These are phyloP conservation scores for Westerdykella sp. DNA, from an alignment of 2,329 filamentous ascomycete genomes.

Conservation along the genomic window DNA sequence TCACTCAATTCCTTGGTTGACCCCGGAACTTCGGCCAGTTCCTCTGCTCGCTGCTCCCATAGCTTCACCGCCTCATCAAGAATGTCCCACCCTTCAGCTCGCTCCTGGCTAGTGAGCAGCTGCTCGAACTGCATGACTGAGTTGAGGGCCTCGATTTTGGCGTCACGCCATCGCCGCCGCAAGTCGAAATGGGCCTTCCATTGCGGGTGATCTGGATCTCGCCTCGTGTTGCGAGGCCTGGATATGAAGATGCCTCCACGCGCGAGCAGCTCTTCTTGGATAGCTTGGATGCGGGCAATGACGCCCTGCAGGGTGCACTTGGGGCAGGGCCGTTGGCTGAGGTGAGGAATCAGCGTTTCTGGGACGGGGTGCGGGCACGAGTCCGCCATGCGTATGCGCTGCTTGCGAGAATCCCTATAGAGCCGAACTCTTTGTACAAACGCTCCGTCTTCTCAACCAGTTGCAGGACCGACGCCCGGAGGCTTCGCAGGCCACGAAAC, in stretches of 20 bases:
- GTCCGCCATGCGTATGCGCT: too few relatives aligned
- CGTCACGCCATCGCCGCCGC: background rate
- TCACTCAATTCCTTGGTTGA: background rate
- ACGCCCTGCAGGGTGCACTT: background rate
- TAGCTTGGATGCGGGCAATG: background rate
- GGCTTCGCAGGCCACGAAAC: too few relatives aligned
- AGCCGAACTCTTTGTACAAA: too few relatives aligned
- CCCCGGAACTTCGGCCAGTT: background rate
- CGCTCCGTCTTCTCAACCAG: too few relatives aligned
- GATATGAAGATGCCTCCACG: background rate
- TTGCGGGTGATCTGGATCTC: background rate
- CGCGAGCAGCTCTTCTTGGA: background rate
- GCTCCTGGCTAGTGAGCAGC: background rate
- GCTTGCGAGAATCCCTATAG: too few relatives aligned
- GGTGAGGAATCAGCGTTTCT: too few relatives aligned
- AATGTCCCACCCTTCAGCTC: background rate
- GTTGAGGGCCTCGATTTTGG: background rate
- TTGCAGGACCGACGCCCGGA: too few relatives aligned
- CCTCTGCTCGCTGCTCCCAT: background rate
- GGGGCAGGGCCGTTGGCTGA: background rate
- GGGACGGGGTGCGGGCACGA: too few relatives aligned
- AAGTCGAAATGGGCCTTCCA: background rate
- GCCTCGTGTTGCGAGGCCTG: background rate
- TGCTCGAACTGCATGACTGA: background rate
- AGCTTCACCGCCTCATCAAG: background rate